Conservation (phyloP, 2,329 filamentous ascomycete genomes). For the Ophiostoma himal-ulmi region DNA sequence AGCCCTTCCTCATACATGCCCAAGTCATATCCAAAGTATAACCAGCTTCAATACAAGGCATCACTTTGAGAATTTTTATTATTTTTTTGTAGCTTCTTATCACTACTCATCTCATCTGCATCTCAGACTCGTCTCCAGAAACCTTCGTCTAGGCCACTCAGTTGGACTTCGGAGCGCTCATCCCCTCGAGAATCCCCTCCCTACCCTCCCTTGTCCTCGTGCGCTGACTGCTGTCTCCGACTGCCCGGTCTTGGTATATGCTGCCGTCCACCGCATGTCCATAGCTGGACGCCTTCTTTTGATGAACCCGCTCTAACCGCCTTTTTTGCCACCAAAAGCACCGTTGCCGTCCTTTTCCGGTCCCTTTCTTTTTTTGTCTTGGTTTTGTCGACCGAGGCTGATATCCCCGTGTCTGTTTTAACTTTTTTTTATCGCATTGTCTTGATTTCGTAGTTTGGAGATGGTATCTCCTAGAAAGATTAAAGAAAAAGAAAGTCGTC, state of each 20-base stretch:
- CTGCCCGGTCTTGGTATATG: neutral
- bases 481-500: neutral
- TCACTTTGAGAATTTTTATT: neutral
- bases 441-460: neutral
- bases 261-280: neutral
- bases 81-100: neutral
- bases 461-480: neutral
- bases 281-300: neutral
- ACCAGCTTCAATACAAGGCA: too few relatives aligned
- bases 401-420: neutral
- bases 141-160: too few relatives aligned
- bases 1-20: too few relatives aligned
- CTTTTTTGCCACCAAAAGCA: too few relatives aligned
- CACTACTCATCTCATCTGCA: neutral
- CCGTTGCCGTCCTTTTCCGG: neutral
- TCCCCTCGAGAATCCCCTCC: neutral
- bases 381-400: neutral
- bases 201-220: neutral
- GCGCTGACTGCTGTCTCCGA: neutral
- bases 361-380: neutral
- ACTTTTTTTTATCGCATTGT: neutral
- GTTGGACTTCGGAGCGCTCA: neutral
- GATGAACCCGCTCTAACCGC: neutral
- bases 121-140: neutral
- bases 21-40: too few relatives aligned